A percentile compares a stretch with the other conserved stretches of the same genome.
phyloP scores from a whole-genome alignment of 345 rosid genomes.

The Syzygium oleosum region DNA sequence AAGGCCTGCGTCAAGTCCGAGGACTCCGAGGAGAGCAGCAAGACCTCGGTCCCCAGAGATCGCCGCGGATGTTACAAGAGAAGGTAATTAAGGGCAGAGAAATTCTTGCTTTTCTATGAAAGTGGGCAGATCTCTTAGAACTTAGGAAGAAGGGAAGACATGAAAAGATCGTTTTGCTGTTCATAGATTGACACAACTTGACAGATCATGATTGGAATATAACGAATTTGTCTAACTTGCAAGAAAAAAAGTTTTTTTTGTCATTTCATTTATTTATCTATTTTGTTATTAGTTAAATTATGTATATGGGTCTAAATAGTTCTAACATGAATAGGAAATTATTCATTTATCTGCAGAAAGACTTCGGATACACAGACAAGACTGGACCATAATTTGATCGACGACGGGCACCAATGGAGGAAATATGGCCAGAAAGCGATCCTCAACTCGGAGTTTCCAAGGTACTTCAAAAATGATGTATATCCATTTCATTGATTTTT shows the following conservation, averaged over 20 bases:
- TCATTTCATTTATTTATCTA: background rate
- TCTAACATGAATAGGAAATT: background rate
- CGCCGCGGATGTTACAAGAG: slow-evolving; percentile 23
- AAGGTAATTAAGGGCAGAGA: background rate
- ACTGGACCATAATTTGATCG: slow-evolving; percentile 10
- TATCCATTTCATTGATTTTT: background rate
- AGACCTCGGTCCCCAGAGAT: background rate
- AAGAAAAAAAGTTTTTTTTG: background rate
- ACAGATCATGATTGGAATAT: background rate
- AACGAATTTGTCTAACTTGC: background rate
- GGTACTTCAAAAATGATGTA: slow-evolving; percentile 9
- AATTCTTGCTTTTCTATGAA: background rate
- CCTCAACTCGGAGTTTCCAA: slow-evolving; percentile 26
- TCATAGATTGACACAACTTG: background rate
- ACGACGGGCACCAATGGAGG: slow-evolving; percentile 48
- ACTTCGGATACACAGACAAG: slow-evolving; percentile 4
- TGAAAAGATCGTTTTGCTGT: background rate
- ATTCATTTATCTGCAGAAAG: slow-evolving; percentile 14
- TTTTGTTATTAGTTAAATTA: background rate
- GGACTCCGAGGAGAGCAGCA: slow-evolving; percentile 18
- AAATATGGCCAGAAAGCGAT: slow-evolving; percentile 54
- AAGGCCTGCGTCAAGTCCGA: slow-evolving; percentile 5
- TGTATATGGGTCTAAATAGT: background rate
- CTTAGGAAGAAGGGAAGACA: background rate
- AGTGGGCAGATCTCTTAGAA: background rate